Evolutionary conservation across 192 early-diverging fungal species (phyloP).

Genomic region (Linnemannia elongata): DNA sequence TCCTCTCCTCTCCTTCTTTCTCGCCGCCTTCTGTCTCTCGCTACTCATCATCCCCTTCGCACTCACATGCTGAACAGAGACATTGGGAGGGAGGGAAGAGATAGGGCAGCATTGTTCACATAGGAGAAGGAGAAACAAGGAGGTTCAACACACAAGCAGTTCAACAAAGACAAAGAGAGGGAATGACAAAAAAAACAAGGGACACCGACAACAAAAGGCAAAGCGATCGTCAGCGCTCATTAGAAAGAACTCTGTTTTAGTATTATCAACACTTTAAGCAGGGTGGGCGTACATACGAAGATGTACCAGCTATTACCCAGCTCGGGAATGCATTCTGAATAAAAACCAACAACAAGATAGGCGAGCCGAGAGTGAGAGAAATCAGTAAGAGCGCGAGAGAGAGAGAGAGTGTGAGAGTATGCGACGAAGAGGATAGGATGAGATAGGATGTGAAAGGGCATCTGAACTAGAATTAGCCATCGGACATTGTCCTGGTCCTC

Average conservation of each 20-base stretch:
- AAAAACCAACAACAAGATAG: neutral
- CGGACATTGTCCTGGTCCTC: neutral
- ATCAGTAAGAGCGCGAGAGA: neutral
- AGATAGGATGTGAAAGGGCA: neutral
- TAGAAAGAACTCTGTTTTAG: neutral
- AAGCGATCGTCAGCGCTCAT: neutral
- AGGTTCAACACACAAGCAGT: neutral
- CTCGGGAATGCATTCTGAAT: neutral
- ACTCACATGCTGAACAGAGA: neutral
- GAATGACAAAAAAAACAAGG: neutral
- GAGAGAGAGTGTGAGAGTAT: neutral
- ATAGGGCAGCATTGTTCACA: conserved; percentile 13
- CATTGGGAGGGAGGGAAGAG: no score
- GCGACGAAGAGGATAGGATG: neutral
- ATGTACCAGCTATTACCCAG: neutral
- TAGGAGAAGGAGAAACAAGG: neutral
- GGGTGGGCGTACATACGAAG: neutral
- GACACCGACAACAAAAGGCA: neutral
- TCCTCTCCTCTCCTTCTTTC: neutral
- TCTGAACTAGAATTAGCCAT: neutral
- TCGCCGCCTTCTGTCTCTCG: neutral
- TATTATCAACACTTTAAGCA: no score
- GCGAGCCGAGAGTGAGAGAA: neutral
- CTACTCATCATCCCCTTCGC: neutral
- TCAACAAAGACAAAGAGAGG: neutral